Base-by-base conservation (phyloP, 176 grass and related monocot species). In the Carex cristatella region DNA sequence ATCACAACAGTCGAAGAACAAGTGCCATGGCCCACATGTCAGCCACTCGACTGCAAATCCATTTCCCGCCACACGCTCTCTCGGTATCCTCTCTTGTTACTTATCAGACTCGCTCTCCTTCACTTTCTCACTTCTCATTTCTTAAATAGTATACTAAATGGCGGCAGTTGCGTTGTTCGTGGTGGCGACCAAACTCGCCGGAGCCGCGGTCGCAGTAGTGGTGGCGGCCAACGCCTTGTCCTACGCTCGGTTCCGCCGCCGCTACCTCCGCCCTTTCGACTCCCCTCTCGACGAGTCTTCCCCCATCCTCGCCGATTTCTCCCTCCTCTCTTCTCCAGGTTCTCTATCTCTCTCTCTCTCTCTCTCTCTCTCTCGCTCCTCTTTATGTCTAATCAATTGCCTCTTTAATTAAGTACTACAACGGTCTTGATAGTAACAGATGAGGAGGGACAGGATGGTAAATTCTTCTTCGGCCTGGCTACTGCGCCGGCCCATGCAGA, bases 381-480 rank as follows among this genome's bases (percentile, higher is more conserved):
- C 9, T 10, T 10, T 10, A 11, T 51, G 48, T 51, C 0, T 51
- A 51, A 51, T 51, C 48, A 51, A 51, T 51, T 51, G 48, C 48
- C 48, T 51, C 48, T 51, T 51, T 51, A 51, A 51, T 51, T 51
- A 51, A 51, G 9, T 51, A 51, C 48, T 51, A 51, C 48, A 51
- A 51, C 9, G 48, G 48, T 51, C 48, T 51, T 51, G 48, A 51
- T 51, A 51, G 2, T 51, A 51, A 51, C 10, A 10, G 13, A n/a
- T 48, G 79, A 72, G 7, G 73, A 73, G 40, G 40, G 81, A 85
- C 90, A 94, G n/a, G 90, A 84, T 37, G 84, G 48, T 5, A n/a
- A 13, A 75, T 97, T 98, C 91, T 98, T 98, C 89, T 98, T 98
- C 42, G 93, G 95, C 70, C 84, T 98, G 65, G 91, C 93, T 40